These are phyloP conservation scores for Phytopythium delawarense DNA, from an alignment of 352 stramenopile species.

Conservation along the genomic window DNA sequence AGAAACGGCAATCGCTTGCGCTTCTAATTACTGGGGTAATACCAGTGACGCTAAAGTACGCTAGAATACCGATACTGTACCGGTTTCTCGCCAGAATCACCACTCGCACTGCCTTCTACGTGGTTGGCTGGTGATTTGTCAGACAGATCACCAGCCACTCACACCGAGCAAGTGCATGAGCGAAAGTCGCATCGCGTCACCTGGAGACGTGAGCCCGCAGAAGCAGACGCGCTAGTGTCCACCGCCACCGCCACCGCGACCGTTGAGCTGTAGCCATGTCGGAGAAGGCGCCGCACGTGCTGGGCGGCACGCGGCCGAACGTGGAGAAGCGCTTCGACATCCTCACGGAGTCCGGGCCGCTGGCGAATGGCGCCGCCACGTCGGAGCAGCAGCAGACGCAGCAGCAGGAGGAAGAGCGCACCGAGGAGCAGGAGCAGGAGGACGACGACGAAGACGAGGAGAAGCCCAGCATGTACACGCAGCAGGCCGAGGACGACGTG, in stretches of 20 bases:
- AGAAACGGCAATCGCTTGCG: no score
- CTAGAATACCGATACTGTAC: no score
- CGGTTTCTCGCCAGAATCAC: no score
- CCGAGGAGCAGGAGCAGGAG: neutral
- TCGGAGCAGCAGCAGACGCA: neutral
- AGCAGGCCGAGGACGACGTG: slow-evolving; percentile 48
- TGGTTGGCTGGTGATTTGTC: no score
- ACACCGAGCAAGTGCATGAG: no score
- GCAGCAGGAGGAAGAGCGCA: neutral
- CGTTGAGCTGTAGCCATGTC: slow-evolving; percentile 28
- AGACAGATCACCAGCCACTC: no score
- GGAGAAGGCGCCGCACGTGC: slow-evolving; percentile 49
- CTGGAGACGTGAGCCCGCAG: no score
- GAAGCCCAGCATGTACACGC: slow-evolving; percentile 31
- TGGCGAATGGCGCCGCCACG: slow-evolving; percentile 10
- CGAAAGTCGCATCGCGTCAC: no score
- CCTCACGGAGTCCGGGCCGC: slow-evolving; percentile 15
- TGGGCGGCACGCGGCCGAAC: slow-evolving; percentile 56
- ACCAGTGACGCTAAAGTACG: no score
- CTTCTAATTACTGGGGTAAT: no score
- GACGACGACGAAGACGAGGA: slow-evolving; percentile 6
- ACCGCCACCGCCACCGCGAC: neutral
- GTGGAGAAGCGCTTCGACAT: slow-evolving; percentile 52
- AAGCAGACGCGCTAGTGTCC: no score
- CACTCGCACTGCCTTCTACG: no score